Base-by-base conservation (phyloP, 352 stramenopile genomes). In the Lagenidium giganteum region DNA sequence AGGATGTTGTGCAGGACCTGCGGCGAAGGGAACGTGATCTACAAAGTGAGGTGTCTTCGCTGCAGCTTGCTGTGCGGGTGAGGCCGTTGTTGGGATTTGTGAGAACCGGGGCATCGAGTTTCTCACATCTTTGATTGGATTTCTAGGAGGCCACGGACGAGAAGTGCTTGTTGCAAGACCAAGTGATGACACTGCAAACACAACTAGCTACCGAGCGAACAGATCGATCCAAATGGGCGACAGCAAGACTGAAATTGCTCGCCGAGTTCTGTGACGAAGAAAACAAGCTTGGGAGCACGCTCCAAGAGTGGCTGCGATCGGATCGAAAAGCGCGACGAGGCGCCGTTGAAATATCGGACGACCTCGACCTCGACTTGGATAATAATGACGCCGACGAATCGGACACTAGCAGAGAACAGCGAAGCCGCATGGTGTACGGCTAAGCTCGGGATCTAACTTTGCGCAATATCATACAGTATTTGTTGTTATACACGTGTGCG, bases 251-350 rank as follows among this genome's bases (percentile, higher is more conserved):
- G 8, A 81, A 87, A 51, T 53, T 90, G 29, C 58, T 90, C 6
- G 75, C 75, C 12, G 73, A 87, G 48, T 90, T 90, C 44, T 90
- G 78, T 23, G 78, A 90, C 40, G 78, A 87, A 66, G 78, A 87
- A 42, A 85, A 64, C 66, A 87, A 85, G 37, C 53, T 90, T n/a
- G n/a, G n/a, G n/a, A n/a, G n/a, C n/a, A n/a, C n/a, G n/a, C n/a
- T n/a, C n/a, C n/a, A n/a, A n/a, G n/a, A n/a, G n/a, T n/a, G n/a
- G n/a, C n/a, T n/a, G n/a, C n/a, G n/a, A n/a, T n/a, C n/a, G n/a
- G n/a, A n/a, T n/a, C n/a, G n/a, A n/a, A n/a, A n/a, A n/a, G n/a
- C n/a, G n/a, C n/a, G n/a, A n/a, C n/a, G n/a, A n/a, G n/a, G n/a
- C n/a, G n/a, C n/a, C n/a, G n/a, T n/a, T n/a, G n/a, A n/a, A n/a